These are phyloP conservation scores for Corylus americana DNA, from an alignment of 306 rosid genomes.

Conservation along the genomic window DNA sequence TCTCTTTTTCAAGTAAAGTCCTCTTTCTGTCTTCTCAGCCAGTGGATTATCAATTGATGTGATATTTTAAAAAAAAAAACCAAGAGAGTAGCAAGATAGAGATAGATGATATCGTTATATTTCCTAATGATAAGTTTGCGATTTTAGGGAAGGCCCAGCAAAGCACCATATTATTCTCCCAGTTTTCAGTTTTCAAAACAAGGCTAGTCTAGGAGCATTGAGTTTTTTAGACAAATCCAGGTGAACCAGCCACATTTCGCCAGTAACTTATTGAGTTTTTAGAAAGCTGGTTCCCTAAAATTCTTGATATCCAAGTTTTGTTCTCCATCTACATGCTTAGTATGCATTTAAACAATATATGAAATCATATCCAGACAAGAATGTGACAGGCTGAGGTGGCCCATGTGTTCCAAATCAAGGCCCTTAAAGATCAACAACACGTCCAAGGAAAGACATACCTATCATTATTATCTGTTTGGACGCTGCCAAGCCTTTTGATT, in stretches of 20 bases:
- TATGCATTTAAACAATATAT: not conserved
- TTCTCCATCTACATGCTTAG: not conserved
- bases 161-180: not conserved
- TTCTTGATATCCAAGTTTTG: not conserved
- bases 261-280: not conserved
- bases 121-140: not conserved
- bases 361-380: not conserved
- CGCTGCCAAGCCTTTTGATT: constrained; percentile 92
- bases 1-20: not conserved
- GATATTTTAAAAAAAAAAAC: not conserved
- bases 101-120: not conserved
- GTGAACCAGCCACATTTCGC: not conserved
- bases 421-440: not conserved
- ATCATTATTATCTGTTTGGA: constrained; percentile 93
- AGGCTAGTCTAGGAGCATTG: not conserved
- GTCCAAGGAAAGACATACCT: constrained; percentile 52
- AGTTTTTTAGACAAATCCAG: not conserved
- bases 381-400: not conserved
- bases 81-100: not conserved
- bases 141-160: not conserved
- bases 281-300: not conserved
- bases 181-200: not conserved
- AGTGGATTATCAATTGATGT: not conserved
- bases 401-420: not conserved
- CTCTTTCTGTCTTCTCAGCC: not conserved